These are phyloP conservation scores for Epichloe sibirici DNA, from an alignment of 2,329 filamentous ascomycete genomes.

Conservation along the genomic window DNA sequence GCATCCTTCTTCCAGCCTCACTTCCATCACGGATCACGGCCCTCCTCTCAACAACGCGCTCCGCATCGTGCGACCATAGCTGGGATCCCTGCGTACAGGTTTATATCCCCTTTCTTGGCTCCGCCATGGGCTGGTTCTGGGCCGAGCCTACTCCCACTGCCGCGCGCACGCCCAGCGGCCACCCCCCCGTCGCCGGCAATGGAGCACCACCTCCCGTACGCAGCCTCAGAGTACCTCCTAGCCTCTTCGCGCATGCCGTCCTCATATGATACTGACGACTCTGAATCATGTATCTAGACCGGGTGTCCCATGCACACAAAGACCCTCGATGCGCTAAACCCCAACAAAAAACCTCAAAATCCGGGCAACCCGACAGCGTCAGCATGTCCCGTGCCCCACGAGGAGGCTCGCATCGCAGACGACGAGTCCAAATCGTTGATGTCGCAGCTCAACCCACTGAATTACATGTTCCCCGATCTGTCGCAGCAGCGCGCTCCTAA, in stretches of 20 bases:
- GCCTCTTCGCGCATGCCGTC: not conserved
- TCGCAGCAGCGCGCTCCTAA: slow-evolving; percentile 66
- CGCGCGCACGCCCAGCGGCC: slow-evolving; percentile 21
- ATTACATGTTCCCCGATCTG: slow-evolving; percentile 88
- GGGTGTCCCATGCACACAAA: slow-evolving; percentile 47
- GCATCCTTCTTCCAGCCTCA: not conserved
- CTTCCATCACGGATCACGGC: not conserved
- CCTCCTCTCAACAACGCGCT: not conserved
- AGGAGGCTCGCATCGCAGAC: slow-evolving; percentile 14
- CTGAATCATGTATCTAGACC: slow-evolving; percentile 21
- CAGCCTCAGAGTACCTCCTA: not conserved
- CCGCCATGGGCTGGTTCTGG: slow-evolving; percentile 52
- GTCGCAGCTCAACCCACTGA: slow-evolving; percentile 56
- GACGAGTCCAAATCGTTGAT: slow-evolving; percentile 33
- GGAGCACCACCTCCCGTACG: slow-evolving; percentile 24
- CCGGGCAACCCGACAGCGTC: slow-evolving; percentile 18
- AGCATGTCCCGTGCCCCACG: slow-evolving; percentile 35
- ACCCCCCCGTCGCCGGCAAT: slow-evolving; percentile 18
- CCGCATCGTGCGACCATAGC: not conserved
- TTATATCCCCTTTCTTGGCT: no score
- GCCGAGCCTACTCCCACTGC: slow-evolving; percentile 33
- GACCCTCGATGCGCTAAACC: slow-evolving; percentile 34
- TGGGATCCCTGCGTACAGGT: not conserved
- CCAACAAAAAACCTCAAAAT: slow-evolving; percentile 14
- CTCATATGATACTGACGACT: not conserved